Percentiles rank a stretch among this genome's conserved stretches.
Evolutionary conservation across 2,329 filamentous ascomycete species (phyloP).

Genomic region (Iodosphaeria phyllophila): DNA sequence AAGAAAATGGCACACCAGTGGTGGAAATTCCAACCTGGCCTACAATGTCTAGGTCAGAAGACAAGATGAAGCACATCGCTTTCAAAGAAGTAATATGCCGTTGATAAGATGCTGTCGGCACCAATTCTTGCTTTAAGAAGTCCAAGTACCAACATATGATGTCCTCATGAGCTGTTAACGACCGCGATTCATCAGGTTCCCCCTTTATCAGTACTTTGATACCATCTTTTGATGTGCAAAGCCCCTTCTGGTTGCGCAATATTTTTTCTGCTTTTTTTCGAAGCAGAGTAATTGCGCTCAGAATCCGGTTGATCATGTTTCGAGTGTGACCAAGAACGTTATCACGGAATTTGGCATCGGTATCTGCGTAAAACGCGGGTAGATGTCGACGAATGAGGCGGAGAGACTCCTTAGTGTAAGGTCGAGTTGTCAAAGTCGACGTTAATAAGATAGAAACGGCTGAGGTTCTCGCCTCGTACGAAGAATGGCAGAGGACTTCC

Average conservation of each 20-base stretch:
- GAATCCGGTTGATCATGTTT: conserved; percentile 58
- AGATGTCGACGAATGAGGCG: conserved; percentile 45
- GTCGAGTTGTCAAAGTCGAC: conserved; percentile 55
- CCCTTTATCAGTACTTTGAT: conserved; percentile 1
- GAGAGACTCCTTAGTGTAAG: conserved; percentile 46
- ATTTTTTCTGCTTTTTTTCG: conserved; percentile 15
- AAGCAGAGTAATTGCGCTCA: conserved; percentile 42
- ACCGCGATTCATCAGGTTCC: neutral
- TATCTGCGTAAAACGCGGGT: conserved; percentile 58
- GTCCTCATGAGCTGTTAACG: conserved; percentile 28
- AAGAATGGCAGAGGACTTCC: conserved; percentile 32
- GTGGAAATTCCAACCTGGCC: conserved; percentile 38
- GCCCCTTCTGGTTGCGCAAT: conserved; percentile 13
- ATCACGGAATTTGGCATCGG: conserved; percentile 71
- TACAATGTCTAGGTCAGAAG: conserved; percentile 19
- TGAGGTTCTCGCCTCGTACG: conserved; percentile 53
- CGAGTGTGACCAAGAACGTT: conserved; percentile 60
- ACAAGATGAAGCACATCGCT: conserved; percentile 46
- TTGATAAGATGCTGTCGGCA: conserved; percentile 74
- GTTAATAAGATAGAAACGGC: conserved; percentile 65
- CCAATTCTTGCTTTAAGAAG: conserved; percentile 57
- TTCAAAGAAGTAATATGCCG: conserved; percentile 69
- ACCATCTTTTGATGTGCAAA: conserved; percentile 1
- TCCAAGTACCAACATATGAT: conserved; percentile 60
- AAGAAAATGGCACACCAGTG: conserved; percentile 18